Conservation (phyloP, 176 grass and related monocot species). For the Zoysia japonica region DNA sequence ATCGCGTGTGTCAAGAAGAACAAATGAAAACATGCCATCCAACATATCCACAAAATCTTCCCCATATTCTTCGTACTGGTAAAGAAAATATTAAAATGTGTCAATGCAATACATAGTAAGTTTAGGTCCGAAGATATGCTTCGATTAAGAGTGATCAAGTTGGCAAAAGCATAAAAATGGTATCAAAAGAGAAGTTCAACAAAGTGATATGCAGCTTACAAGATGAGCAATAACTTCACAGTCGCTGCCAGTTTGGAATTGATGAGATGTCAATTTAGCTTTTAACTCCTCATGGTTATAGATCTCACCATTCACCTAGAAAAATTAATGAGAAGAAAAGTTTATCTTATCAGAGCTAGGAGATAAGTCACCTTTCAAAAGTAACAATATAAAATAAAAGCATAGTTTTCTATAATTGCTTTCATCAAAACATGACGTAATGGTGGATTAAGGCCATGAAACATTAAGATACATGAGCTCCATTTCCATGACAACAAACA, state of each 20-base stretch:
- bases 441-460: neutral
- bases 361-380: slow-evolving; percentile 5
- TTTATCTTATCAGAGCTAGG: neutral
- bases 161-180: slow-evolving; percentile 7
- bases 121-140: neutral
- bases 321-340: slow-evolving; percentile 29
- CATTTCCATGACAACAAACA: neutral
- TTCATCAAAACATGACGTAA: neutral
- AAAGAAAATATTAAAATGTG: slow-evolving; percentile 36
- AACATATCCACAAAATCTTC: slow-evolving; percentile 96
- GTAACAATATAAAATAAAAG: slow-evolving; percentile 8
- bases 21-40: slow-evolving; percentile 98
- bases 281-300: slow-evolving; percentile 95
- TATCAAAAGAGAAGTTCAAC: slow-evolving; percentile 9
- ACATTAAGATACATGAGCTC: neutral
- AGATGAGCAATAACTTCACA: slow-evolving; percentile 99
- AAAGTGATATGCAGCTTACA: slow-evolving; percentile 52
- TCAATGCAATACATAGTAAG: neutral
- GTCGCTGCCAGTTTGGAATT: slow-evolving; percentile 86
- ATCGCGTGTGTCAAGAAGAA: slow-evolving; percentile 92
- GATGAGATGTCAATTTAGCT: slow-evolving; percentile 71
- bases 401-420: slow-evolving; percentile 3
- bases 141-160: slow-evolving; percentile 4
- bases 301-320: slow-evolving; percentile 98
- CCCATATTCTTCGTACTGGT: slow-evolving; percentile 93